Evolutionary conservation across 805 yeast genomes (phyloP).

Genomic region (Ogataea angusta): DNA sequence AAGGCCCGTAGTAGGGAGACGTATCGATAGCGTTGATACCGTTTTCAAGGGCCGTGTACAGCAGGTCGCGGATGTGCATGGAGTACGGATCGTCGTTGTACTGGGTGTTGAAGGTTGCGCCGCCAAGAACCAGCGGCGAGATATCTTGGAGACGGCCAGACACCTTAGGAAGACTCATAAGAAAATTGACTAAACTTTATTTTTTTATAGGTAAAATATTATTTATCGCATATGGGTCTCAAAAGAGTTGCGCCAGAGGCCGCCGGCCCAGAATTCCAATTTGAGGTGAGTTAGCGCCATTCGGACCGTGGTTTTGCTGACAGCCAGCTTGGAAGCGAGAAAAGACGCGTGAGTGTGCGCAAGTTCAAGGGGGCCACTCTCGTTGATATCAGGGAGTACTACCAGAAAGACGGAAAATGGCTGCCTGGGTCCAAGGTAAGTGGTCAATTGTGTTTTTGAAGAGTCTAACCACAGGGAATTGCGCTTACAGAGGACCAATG

Average conservation of each 20-base stretch:
- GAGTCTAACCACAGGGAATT: constrained; percentile 41
- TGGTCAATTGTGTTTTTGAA: neutral
- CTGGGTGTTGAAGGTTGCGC: constrained; percentile 82
- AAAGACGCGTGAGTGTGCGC: constrained; percentile 69
- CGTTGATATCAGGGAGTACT: constrained; percentile 84
- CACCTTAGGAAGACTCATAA: constrained; percentile 15
- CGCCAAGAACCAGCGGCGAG: constrained; percentile 74
- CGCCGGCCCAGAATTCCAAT: constrained; percentile 15
- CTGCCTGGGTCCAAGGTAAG: constrained; percentile 75
- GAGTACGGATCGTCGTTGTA: constrained; percentile 67
- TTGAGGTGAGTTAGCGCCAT: constrained; percentile 16
- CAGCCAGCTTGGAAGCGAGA: constrained; percentile 37
- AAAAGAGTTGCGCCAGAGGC: constrained; percentile 2
- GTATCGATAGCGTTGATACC: constrained; percentile 85
- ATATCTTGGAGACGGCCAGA: constrained; percentile 31
- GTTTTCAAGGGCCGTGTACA: constrained; percentile 54
- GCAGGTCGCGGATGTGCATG: constrained; percentile 55
- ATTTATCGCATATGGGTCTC: constrained; percentile 4
- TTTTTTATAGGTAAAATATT: neutral
- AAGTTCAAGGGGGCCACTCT: constrained; percentile 63
- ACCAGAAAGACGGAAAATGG: constrained; percentile 53
- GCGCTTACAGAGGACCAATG: constrained; percentile 57
- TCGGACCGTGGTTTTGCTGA: neutral
- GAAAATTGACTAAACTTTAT: neutral
- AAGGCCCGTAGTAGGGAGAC: constrained; percentile 90